These are phyloP conservation scores for Russula compacta DNA, from an alignment of 768 basidiomycete genomes.

Conservation along the genomic window DNA sequence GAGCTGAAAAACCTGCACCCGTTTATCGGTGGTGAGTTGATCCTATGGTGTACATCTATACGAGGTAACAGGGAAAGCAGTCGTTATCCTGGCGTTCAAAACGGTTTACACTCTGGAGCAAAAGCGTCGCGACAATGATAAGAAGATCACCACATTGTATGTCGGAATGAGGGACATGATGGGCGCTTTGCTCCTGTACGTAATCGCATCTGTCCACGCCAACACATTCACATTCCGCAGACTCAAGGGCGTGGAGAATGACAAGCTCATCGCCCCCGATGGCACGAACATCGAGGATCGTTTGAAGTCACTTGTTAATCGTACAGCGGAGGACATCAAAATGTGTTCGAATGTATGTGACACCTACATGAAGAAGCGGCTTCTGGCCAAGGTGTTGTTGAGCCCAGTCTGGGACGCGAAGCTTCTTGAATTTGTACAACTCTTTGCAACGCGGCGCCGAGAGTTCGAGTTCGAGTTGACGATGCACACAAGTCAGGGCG, in stretches of 20 bases:
- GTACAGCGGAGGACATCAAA: slow-evolving; percentile 27
- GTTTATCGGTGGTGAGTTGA: slow-evolving; percentile 22
- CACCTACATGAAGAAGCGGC: slow-evolving; percentile 26
- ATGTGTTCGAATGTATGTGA: slow-evolving; percentile 28
- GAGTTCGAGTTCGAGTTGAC: slow-evolving; percentile 27
- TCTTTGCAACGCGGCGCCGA: slow-evolving; percentile 22
- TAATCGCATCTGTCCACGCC: background rate
- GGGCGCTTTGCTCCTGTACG: slow-evolving; percentile 18
- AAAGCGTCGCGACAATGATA: slow-evolving; percentile 43
- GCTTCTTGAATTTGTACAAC: slow-evolving; percentile 21
- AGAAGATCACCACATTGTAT: slow-evolving; percentile 37
- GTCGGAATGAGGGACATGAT: slow-evolving; percentile 45
- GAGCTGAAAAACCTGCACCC: slow-evolving; percentile 25
- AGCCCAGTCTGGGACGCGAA: slow-evolving; percentile 25
- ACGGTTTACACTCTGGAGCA: slow-evolving; percentile 40
- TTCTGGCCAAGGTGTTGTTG: slow-evolving; percentile 25
- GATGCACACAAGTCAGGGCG: slow-evolving; percentile 22
- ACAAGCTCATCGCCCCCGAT: slow-evolving; percentile 25
- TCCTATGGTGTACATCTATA: background rate
- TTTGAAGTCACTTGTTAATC: slow-evolving; percentile 25
- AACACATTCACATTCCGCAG: slow-evolving; percentile 16
- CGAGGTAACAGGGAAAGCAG: slow-evolving; percentile 20
- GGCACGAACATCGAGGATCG: slow-evolving; percentile 30
- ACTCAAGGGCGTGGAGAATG: slow-evolving; percentile 27
- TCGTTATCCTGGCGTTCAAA: slow-evolving; percentile 42